phyloP scores from a whole-genome alignment of 164 flowering plant species.

The Annona squamosa region DNA sequence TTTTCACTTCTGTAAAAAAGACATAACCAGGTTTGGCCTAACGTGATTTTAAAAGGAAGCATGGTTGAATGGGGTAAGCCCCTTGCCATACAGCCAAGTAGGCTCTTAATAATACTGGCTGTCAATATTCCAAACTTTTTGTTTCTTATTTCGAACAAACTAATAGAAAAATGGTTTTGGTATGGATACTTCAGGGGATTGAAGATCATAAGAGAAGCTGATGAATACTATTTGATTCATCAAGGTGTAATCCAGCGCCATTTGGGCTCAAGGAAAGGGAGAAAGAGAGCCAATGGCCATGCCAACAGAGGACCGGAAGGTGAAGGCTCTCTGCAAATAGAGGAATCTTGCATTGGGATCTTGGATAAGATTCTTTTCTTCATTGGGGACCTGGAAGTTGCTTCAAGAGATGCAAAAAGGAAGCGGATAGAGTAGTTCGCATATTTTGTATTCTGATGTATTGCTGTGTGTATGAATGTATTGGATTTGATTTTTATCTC shows the following conservation, averaged over 20 bases:
- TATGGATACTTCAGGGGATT: conserved; percentile 41
- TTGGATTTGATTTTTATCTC: too few relatives aligned
- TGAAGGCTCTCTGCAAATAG: conserved; percentile 16
- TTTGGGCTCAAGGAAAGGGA: conserved; percentile 45
- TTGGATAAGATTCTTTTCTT: conserved; percentile 63
- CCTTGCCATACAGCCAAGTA: too few relatives aligned
- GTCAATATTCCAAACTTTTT: neutral
- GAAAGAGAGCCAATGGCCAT: conserved; percentile 3
- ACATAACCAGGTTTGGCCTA: too few relatives aligned
- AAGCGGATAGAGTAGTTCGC: conserved; percentile 16
- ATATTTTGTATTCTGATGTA: too few relatives aligned
- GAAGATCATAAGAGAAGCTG: conserved; percentile 69
- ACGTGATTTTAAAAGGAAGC: too few relatives aligned
- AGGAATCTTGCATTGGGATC: conserved; percentile 32
- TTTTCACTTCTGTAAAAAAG: too few relatives aligned
- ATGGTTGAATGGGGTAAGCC: too few relatives aligned
- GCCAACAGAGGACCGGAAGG: conserved; percentile 9
- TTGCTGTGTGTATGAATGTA: too few relatives aligned
- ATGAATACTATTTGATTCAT: conserved; percentile 56
- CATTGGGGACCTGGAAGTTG: conserved; percentile 67
- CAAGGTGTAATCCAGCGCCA: conserved; percentile 57
- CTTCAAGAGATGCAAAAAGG: conserved; percentile 48
- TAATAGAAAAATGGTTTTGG: neutral
- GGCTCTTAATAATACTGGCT: neutral
- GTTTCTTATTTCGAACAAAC: neutral